These are phyloP conservation scores for Cornus florida DNA, from an alignment of 148 eudicot genomes.

Conservation along the genomic window DNA sequence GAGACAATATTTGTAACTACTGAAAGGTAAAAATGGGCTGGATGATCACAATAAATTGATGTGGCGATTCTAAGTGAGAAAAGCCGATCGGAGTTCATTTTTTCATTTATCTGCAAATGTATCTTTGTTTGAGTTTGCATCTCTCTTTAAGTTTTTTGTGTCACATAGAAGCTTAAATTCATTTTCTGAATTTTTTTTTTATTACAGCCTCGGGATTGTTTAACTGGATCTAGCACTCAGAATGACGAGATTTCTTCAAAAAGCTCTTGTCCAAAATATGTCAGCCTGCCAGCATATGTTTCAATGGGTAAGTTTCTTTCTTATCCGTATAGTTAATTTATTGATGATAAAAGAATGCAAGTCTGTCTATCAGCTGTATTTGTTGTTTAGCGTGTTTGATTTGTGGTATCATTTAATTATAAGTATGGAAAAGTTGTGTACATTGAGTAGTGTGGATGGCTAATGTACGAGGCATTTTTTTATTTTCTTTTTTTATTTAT, in stretches of 20 bases:
- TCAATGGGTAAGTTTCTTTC: constrained; percentile 49
- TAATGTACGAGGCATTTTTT: too few relatives aligned
- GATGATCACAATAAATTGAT: too few relatives aligned
- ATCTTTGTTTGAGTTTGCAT: not conserved
- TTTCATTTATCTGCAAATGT: not conserved
- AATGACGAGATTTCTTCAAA: constrained; percentile 24
- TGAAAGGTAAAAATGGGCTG: too few relatives aligned
- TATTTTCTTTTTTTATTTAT: too few relatives aligned
- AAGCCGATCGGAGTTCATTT: too few relatives aligned
- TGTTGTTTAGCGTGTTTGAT: too few relatives aligned
- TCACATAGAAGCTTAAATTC: not conserved
- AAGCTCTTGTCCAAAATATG: constrained; percentile 73
- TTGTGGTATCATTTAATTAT: too few relatives aligned
- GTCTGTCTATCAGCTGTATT: not conserved
- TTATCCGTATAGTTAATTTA: not conserved
- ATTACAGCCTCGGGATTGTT: constrained; percentile 88
- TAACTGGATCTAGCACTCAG: constrained; percentile 18
- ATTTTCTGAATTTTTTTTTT: constrained; percentile 6
- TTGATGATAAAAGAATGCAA: not conserved
- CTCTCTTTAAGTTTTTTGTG: not conserved
- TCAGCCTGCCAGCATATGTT: constrained; percentile 64
- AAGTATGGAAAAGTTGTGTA: too few relatives aligned
- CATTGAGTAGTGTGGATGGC: not conserved
- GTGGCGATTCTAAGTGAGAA: too few relatives aligned
- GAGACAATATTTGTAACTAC: not conserved